These are phyloP conservation scores for Calocera cornea DNA, from an alignment of 768 basidiomycete genomes.

Conservation along the genomic window DNA sequence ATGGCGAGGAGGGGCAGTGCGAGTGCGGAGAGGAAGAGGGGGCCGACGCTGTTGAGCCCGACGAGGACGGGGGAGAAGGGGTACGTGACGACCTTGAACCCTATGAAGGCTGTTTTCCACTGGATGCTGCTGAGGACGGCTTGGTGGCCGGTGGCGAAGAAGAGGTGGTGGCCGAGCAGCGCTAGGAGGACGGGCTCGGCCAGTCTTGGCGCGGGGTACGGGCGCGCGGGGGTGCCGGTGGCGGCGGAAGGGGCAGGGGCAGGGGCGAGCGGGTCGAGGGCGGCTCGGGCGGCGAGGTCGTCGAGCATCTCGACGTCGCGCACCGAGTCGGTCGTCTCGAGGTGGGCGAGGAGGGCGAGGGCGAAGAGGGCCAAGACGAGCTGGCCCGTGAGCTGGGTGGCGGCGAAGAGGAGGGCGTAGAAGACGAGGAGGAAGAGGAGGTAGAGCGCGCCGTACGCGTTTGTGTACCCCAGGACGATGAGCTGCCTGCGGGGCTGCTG, in stretches of 20 bases:
- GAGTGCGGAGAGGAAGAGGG: slow-evolving; percentile 50
- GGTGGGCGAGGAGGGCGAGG: slow-evolving; percentile 53
- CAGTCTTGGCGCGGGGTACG: slow-evolving; percentile 22
- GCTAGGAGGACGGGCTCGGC: slow-evolving; percentile 59
- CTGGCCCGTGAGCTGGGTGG: slow-evolving; percentile 73
- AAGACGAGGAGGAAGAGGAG: slow-evolving; percentile 63
- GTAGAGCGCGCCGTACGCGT: slow-evolving; percentile 80
- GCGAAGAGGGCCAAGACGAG: slow-evolving; percentile 51
- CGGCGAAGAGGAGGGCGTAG: slow-evolving; percentile 44
- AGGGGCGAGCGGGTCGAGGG: slow-evolving; percentile 39
- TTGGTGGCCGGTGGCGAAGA: slow-evolving; percentile 88
- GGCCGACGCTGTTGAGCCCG: slow-evolving; percentile 62
- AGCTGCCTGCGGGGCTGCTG: slow-evolving; percentile 34
- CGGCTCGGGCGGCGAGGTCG: slow-evolving; percentile 14
- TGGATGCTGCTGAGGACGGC: slow-evolving; percentile 78
- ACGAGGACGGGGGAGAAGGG: slow-evolving; percentile 64
- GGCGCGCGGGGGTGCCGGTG: slow-evolving; percentile 13
- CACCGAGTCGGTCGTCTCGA: slow-evolving; percentile 71
- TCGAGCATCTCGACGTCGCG: slow-evolving; percentile 41
- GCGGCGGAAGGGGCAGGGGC: slow-evolving; percentile 33
- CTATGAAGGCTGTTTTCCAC: slow-evolving; percentile 87
- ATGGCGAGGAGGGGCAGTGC: slow-evolving; percentile 57
- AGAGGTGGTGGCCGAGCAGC: slow-evolving; percentile 59
- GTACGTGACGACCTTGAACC: slow-evolving; percentile 54
- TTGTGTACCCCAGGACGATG: slow-evolving; percentile 70